Percentiles rank a stretch among this genome's conserved stretches.
Evolutionary conservation across 2,329 filamentous ascomycete genomes (phyloP).

Genomic region (Penicillium sp.): DNA sequence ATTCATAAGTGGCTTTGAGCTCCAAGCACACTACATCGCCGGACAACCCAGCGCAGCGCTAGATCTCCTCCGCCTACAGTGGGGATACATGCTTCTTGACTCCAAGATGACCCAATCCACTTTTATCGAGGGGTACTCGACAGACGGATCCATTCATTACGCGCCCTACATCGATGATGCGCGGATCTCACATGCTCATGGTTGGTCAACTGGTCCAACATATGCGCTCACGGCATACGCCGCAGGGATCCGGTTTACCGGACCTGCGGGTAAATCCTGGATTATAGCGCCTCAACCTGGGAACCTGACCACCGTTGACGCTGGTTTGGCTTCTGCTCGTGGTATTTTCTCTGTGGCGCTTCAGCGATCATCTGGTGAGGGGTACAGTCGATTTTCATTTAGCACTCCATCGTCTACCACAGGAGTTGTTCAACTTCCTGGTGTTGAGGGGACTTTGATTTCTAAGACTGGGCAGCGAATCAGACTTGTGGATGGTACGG

Average conservation of each 20-base stretch:
- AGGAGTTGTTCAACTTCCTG: conserved; percentile 9
- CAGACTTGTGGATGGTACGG: conserved; percentile 10
- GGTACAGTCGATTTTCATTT: not conserved
- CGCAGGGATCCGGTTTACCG: conserved; percentile 44
- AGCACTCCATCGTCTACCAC: not conserved
- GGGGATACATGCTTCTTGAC: conserved; percentile 59
- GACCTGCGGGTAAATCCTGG: conserved; percentile 29
- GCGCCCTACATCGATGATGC: conserved; percentile 52
- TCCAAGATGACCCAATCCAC: conserved; percentile 55
- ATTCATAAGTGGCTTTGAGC: conserved; percentile 46
- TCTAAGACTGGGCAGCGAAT: conserved; percentile 6
- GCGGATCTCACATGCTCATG: conserved; percentile 52
- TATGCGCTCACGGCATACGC: conserved; percentile 44
- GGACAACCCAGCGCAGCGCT: conserved; percentile 40
- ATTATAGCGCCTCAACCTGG: conserved; percentile 5
- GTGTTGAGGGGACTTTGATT: conserved; percentile 5
- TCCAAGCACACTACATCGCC: conserved; percentile 46
- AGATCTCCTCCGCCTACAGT: conserved; percentile 49
- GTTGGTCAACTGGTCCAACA: conserved; percentile 54
- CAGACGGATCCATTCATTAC: conserved; percentile 50
- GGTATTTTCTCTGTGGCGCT: conserved; percentile 2
- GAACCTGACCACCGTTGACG: conserved; percentile 6
- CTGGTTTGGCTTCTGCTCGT: not conserved
- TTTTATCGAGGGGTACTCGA: conserved; percentile 54
- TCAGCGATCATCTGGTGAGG: conserved; percentile 3